These are phyloP conservation scores for Annulohypoxylon truncatum DNA, from an alignment of 2,329 filamentous ascomycete species.

Conservation along the genomic window DNA sequence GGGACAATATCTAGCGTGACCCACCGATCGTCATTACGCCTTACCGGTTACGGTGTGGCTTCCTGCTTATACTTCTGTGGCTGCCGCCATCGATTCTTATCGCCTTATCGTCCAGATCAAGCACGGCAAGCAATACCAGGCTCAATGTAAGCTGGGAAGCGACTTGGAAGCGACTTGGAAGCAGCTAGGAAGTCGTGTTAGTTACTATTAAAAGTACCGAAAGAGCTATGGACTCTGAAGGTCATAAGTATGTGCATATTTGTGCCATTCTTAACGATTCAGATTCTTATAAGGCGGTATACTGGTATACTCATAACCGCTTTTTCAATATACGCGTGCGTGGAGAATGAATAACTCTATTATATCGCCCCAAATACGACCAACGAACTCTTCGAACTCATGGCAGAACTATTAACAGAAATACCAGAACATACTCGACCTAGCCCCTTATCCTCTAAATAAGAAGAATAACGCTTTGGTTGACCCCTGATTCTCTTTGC, in stretches of 20 bases:
- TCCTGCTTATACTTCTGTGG: neutral
- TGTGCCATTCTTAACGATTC: neutral
- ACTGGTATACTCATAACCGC: neutral
- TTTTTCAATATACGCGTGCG: neutral
- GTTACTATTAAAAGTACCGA: neutral
- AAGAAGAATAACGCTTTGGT: neutral
- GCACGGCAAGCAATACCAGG: neutral
- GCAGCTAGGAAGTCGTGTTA: neutral
- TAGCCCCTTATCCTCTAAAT: neutral
- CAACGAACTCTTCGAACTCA: neutral
- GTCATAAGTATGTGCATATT: neutral
- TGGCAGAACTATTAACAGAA: neutral
- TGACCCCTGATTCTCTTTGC: neutral
- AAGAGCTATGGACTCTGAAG: neutral
- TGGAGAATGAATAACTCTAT: neutral
- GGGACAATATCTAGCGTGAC: slow-evolving; percentile 9
- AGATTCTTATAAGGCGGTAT: too few relatives aligned
- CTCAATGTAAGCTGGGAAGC: neutral
- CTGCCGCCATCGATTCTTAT: neutral
- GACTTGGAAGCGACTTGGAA: neutral
- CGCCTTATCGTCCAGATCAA: neutral
- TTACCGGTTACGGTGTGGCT: neutral
- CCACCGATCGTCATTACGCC: slow-evolving; percentile 10
- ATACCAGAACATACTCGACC: neutral
- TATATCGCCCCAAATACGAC: slow-evolving; percentile 1